Evolutionary conservation across 768 basidiomycete species (phyloP).

Genomic region (Candolleomyces eurysporus): DNA sequence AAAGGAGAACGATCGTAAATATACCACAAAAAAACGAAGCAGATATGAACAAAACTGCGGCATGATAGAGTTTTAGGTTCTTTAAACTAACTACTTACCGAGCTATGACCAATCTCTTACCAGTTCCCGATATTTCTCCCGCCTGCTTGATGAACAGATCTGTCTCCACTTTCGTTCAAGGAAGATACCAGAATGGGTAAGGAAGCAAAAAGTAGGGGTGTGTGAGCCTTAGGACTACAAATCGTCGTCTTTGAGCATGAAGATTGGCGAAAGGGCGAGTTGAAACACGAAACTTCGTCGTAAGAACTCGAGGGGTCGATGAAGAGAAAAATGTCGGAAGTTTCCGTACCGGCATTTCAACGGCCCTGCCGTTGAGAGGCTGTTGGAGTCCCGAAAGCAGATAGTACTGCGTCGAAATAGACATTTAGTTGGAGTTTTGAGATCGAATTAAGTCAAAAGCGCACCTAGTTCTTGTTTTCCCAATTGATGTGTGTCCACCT

Average conservation of each 20-base stretch:
- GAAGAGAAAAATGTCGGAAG: too few species aligned
- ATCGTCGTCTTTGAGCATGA: not conserved
- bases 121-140: slow-evolving; percentile 49
- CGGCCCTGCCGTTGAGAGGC: too few species aligned
- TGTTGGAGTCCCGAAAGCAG: too few species aligned
- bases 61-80: not conserved
- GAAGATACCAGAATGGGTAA: slow-evolving; percentile 67
- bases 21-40: too few species aligned
- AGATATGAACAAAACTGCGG: too few species aligned
- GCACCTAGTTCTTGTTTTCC: too few species aligned
- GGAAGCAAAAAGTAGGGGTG: slow-evolving; percentile 65
- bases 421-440: too few species aligned
- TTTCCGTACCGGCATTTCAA: too few species aligned
- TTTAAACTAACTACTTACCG: not conserved
- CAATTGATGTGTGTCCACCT: too few species aligned
- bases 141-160: slow-evolving; percentile 71
- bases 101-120: slow-evolving; percentile 10
- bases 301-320: slow-evolving; percentile 61
- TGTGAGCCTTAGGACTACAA: slow-evolving; percentile 60
- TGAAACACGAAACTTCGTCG: slow-evolving; percentile 60
- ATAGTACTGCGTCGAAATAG: too few species aligned
- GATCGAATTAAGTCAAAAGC: too few species aligned
- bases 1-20: too few species aligned
- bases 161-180: slow-evolving; percentile 67
- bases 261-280: not conserved